Base-by-base conservation (phyloP, 1,139 yeast species). In the Yamadazyma trypodendri region DNA sequence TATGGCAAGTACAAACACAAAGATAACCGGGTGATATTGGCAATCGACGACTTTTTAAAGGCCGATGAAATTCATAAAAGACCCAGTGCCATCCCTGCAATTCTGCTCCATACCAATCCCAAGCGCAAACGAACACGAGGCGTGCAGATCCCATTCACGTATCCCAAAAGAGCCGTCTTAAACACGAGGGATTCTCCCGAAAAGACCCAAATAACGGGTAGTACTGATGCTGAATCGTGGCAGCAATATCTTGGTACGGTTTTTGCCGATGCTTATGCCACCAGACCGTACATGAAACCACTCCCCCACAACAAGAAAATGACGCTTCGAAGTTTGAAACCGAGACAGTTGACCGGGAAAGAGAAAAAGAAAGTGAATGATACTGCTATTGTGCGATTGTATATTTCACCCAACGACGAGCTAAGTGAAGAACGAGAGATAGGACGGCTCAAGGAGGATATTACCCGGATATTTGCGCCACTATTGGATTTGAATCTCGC, bases 221-320 rank as follows among this genome's bases (percentile, higher is more conserved):
- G 5, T 7, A 4, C 22, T 6, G 31, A 17, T 13, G 3, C 20
- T 4, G 14, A 18, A 4, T 8, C 10, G 6, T 38, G 40, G 40
- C 48, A 46, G 22, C 51, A 61, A 29, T 83, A 70, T 50, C 67
- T 88, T 17, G 97, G 97, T 0, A 72, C 88, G 1, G 51, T 87
- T 20, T 82, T 81, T 44, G 78, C 84, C 0, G 81, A 79, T 37
- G 90, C 88, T 2, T 84, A 90, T 86, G 89, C 95, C 8, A 87
- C 95, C 0, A 64, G 96, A 35, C 87, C 94, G 0, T 83, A 86
- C 0, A 50, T 70, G 29, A 65, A 64, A 32, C 73, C 81, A 0
- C 60, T 82, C 6, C 54, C 68, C 36, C 77, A 74, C 53, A 75
- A 77, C 13, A 77, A 84, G 27, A 58, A 52, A 18, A 55, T 82